Conservation (phyloP, 164 flowering plant genomes). For the Echeveria elegans region DNA sequence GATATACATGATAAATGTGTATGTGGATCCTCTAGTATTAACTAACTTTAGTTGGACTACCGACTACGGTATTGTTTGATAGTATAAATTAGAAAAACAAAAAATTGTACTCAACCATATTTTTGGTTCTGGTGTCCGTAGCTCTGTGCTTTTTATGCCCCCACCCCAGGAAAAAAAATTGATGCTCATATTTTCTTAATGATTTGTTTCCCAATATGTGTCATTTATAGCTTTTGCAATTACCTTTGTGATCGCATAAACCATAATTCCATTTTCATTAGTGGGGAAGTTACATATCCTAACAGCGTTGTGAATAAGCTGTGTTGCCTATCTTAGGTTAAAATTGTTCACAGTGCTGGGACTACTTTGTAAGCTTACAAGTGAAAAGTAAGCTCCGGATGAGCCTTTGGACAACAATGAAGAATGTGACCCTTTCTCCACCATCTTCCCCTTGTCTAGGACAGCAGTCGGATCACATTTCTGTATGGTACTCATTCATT, state of each 20-base stretch:
- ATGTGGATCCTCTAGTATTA: neutral
- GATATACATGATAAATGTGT: neutral
- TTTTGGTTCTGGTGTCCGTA: too few species aligned
- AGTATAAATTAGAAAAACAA: too few species aligned
- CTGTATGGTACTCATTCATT: slow-evolving; percentile 50
- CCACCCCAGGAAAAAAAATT: too few species aligned
- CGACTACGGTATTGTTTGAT: too few species aligned
- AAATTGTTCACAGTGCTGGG: neutral
- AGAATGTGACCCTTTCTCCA: slow-evolving; percentile 52
- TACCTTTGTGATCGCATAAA: too few species aligned
- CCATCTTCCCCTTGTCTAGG: slow-evolving; percentile 43
- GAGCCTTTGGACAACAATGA: slow-evolving; percentile 41
- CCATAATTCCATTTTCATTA: neutral
- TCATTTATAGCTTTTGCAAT: too few species aligned
- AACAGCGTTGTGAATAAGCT: neutral
- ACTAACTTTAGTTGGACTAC: neutral
- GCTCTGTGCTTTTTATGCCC: too few species aligned
- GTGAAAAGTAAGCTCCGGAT: slow-evolving; percentile 38
- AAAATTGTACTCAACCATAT: too few species aligned
- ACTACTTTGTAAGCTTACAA: slow-evolving; percentile 36
- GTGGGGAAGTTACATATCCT: neutral
- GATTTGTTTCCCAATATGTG: too few species aligned
- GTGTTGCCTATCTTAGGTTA: neutral
- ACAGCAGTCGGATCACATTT: slow-evolving; percentile 53
- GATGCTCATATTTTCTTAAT: too few species aligned